These are phyloP conservation scores for Trichoderma harzianum DNA, from an alignment of 2,329 filamentous ascomycete species.

Conservation along the genomic window DNA sequence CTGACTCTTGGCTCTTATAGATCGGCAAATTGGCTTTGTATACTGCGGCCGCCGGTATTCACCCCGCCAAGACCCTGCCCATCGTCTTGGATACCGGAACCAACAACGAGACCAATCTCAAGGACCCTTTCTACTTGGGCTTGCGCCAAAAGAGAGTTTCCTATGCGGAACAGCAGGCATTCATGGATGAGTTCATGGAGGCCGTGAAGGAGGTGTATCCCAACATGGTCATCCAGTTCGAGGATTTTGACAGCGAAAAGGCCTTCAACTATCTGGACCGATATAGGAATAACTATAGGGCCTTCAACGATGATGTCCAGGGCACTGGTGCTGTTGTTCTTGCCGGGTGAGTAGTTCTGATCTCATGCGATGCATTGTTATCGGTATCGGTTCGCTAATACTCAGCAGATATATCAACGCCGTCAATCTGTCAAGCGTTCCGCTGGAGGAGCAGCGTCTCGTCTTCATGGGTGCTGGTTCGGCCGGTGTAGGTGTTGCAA, in stretches of 20 bases:
- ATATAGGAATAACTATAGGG: conserved; percentile 84
- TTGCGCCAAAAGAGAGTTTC: conserved; percentile 78
- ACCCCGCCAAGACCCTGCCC: conserved; percentile 77
- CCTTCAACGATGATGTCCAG: conserved; percentile 99
- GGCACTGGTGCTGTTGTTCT: conserved; percentile 94
- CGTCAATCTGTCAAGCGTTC: conserved; percentile 81
- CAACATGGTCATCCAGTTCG: conserved; percentile 79
- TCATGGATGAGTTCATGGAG: conserved; percentile 96
- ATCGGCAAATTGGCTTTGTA: conserved; percentile 94
- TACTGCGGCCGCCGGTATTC: conserved; percentile 91
- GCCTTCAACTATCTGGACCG: conserved; percentile 91
- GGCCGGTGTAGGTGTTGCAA: conserved; percentile 93
- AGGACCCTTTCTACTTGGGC: conserved; percentile 80
- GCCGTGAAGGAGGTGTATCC: conserved; percentile 73
- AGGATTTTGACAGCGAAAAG: conserved; percentile 91
- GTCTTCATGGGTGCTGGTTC: conserved; percentile 96
- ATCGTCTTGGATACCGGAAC: conserved; percentile 67
- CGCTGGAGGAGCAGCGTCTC: conserved; percentile 84
- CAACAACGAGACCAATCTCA: conserved; percentile 62
- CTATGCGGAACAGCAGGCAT: conserved; percentile 76
- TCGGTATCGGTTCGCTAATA: not conserved
- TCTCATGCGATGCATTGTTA: not conserved
- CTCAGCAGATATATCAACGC: conserved; percentile 57
- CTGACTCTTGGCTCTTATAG: conserved; percentile 34
- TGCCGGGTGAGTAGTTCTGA: conserved; percentile 58